These are phyloP conservation scores for Aphanomyces euteiches DNA, from an alignment of 352 stramenopile genomes.

Conservation along the genomic window DNA sequence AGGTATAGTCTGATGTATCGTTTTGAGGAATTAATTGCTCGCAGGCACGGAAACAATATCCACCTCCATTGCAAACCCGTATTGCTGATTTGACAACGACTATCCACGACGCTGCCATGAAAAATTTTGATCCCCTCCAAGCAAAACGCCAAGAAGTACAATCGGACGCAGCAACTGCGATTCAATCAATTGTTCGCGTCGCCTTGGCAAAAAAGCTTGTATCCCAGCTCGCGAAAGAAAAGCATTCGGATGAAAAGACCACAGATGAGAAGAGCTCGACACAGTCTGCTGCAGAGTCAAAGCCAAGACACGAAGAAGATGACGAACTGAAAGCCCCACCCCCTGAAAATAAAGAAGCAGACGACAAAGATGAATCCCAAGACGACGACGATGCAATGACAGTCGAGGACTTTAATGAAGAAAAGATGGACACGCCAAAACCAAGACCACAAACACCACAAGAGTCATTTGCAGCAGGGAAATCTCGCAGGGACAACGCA, in stretches of 20 bases:
- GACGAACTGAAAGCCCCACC: not conserved
- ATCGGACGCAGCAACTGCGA: conserved; percentile 39
- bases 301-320: not conserved
- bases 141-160: conserved; percentile 32
- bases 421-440: not conserved
- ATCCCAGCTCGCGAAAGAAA: conserved; percentile 4
- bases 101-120: conserved; percentile 36
- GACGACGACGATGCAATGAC: not conserved
- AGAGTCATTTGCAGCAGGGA: not conserved
- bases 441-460: too few species aligned
- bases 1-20: not conserved
- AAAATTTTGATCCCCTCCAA: conserved; percentile 43
- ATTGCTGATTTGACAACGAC: conserved; percentile 44
- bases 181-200: conserved; percentile 46
- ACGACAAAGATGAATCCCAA: not conserved
- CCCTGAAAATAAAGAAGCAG: too few species aligned
- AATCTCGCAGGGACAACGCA: not conserved
- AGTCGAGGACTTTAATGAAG: not conserved
- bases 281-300: too few species aligned
- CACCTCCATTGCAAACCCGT: conserved; percentile 38
- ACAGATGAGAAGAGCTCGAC: too few species aligned
- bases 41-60: conserved; percentile 27
- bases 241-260: not conserved
- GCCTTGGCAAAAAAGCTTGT: conserved; percentile 48
- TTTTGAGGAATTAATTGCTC: not conserved